Evolutionary conservation across 345 rosid genomes (phyloP), one percentile per base, ranked within the genome.

Genomic region (Sapria himalayana): DNA sequence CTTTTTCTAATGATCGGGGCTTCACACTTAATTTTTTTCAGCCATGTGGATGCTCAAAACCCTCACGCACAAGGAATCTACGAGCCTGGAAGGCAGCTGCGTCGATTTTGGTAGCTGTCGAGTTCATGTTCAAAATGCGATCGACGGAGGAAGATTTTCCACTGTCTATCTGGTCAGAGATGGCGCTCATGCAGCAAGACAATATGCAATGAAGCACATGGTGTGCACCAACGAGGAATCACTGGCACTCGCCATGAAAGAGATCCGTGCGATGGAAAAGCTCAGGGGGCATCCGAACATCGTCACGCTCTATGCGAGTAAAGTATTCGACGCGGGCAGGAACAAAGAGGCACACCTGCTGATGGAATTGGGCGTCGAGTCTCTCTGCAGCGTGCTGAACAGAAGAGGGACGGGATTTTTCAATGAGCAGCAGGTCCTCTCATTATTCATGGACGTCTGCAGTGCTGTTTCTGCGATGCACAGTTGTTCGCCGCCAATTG

Each of bases 401-500:
- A 61, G 43, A 52, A 71, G 95, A 62, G 95, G 99, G 15, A 59
- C 73, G 44, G 92, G 70, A 37, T 75, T 65, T 58, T 84, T 71
- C 51, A 92, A 84, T 49, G 95, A 91, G 67, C 77, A 77, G 58
- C 92, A 84, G 65, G 73, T 59, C 43, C 76, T 77, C 44, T 22
- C 46, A 15, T 64, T 91, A 22, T 77, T 84, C 49, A 77, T 86
- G 65, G 93, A 91, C 62, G 73, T 75, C 24, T 91, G 95, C 27
- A 84, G 84, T 61, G 95, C 95, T 11, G 92, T 91, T 36, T 91
- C 67, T 58, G 95, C 93, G 1, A 74, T 91, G 99, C 99, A 91
- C 56, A 69, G 72, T 50, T 95, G 73, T 40, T 64, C 81, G 24
- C 95, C 92, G 12, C 89, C 92, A 9, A 57, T 84, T 43, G 99